Percentiles rank a stretch among this genome's conserved stretches.
phyloP scores from a whole-genome alignment of 2,329 filamentous ascomycete species.

The Pyricularia grisea region DNA sequence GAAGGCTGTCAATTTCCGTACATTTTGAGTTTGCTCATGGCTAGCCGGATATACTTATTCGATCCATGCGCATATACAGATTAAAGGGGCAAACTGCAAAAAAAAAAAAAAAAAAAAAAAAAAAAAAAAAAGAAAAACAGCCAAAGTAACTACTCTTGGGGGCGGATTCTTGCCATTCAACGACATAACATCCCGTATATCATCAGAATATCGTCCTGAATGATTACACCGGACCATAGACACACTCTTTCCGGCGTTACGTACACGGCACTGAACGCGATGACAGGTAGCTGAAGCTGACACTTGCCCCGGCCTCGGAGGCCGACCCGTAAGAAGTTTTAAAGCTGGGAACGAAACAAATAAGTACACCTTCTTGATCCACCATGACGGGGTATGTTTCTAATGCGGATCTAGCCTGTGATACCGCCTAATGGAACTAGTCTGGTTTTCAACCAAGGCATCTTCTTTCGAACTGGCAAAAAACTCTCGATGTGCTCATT shows the following conservation, averaged over 20 bases:
- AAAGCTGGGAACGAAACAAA: neutral
- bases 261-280: neutral
- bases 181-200: neutral
- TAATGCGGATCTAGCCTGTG: neutral
- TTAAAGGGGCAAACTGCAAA: neutral
- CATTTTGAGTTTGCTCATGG: neutral
- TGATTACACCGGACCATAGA: neutral
- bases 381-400: neutral
- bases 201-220: neutral
- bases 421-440: neutral
- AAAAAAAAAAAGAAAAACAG: too few species aligned
- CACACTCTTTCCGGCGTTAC: neutral
- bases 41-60: neutral
- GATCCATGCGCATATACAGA: neutral
- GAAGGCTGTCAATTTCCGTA: neutral
- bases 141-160: too few species aligned
- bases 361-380: neutral
- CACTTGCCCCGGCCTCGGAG: too few species aligned
- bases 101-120: too few species aligned
- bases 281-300: neutral
- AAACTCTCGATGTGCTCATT: neutral
- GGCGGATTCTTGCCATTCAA: neutral
- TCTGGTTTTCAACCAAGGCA: neutral
- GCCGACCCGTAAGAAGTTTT: neutral
- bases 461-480: neutral